Evolutionary conservation across 345 rosid species (phyloP).

Genomic region (Raphanus sativus): DNA sequence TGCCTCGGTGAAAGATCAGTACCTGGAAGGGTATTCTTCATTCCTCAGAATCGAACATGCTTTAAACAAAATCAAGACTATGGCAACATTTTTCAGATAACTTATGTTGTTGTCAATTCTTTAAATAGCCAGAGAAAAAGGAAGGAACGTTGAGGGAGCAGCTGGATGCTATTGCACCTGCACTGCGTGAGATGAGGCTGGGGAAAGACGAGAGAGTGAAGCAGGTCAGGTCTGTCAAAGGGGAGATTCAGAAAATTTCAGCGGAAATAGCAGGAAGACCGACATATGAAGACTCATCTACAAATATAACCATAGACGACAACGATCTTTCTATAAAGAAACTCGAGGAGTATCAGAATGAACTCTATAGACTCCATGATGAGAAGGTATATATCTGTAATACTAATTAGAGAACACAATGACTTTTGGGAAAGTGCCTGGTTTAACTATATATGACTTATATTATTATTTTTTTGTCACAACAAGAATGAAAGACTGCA

Average conservation of each 20-base stretch:
- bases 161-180: conserved; percentile 88
- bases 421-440: not conserved
- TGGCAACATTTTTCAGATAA: not conserved
- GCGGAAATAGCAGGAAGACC: conserved; percentile 86
- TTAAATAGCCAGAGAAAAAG: conserved; percentile 82
- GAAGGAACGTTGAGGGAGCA: conserved; percentile 84
- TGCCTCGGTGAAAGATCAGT: conserved; percentile 94
- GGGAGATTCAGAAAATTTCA: conserved; percentile 77
- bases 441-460: conserved; percentile 3
- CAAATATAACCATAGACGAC: conserved; percentile 64
- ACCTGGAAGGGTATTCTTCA: conserved; percentile 78
- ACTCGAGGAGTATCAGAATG: conserved; percentile 84
- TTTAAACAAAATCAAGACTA: conserved; percentile 2
- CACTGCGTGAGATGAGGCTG: conserved; percentile 77
- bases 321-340: conserved; percentile 88
- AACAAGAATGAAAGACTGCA: conserved; percentile 79
- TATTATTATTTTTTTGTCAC: conserved; percentile 5
- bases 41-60: no score
- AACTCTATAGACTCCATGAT: conserved; percentile 74
- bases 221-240: conserved; percentile 71
- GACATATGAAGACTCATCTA: conserved; percentile 61
- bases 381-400: conserved; percentile 64
- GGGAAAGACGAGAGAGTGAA: conserved; percentile 86
- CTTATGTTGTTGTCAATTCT: conserved; percentile 7
- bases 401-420: not conserved